Percentiles rank a stretch among this genome's conserved stretches.
These are phyloP conservation scores for Fimicolochytrium jonesii DNA, from an alignment of 192 early-diverging fungal species.

Conservation along the genomic window DNA sequence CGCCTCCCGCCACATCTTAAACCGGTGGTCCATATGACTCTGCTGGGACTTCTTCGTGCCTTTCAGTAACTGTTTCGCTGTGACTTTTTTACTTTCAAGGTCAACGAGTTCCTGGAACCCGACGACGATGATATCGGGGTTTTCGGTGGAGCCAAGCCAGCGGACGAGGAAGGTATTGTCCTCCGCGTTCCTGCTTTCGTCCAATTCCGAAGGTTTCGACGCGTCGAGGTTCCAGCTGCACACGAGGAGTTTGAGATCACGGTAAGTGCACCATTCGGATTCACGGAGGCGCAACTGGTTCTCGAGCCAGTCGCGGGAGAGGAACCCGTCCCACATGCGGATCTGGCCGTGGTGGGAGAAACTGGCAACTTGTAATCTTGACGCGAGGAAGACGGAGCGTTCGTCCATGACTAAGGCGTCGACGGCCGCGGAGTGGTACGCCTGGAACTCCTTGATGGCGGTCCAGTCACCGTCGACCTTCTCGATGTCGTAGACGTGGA, in stretches of 20 bases:
- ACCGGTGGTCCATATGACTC: constrained; percentile 61
- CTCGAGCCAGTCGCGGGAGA: constrained; percentile 66
- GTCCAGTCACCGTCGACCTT: constrained; percentile 32
- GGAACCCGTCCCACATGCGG: constrained; percentile 72
- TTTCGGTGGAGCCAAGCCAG: constrained; percentile 44
- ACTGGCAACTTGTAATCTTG: constrained; percentile 55
- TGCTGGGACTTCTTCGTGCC: constrained; percentile 46
- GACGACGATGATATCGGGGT: constrained; percentile 75
- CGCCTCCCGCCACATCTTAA: constrained; percentile 79
- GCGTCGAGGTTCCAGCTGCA: constrained; percentile 95
- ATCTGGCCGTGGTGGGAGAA: constrained; percentile 61
- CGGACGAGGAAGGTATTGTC: constrained; percentile 38
- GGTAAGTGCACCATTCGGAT: constrained; percentile 58
- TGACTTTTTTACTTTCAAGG: constrained; percentile 72
- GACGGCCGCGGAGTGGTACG: constrained; percentile 49
- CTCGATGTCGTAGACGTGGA: constrained; percentile 62
- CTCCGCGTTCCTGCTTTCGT: constrained; percentile 47
- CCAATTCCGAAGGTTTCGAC: constrained; percentile 75
- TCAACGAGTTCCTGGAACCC: constrained; percentile 87
- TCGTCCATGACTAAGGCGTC: constrained; percentile 54
- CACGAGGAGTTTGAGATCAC: constrained; percentile 68
- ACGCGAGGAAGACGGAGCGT: constrained; percentile 39
- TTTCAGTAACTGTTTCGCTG: constrained; percentile 59
- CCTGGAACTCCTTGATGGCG: constrained; percentile 66
- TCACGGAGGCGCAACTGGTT: constrained; percentile 60